Conservation (phyloP, 306 rosid genomes). For the Sesbania bispinosa region DNA sequence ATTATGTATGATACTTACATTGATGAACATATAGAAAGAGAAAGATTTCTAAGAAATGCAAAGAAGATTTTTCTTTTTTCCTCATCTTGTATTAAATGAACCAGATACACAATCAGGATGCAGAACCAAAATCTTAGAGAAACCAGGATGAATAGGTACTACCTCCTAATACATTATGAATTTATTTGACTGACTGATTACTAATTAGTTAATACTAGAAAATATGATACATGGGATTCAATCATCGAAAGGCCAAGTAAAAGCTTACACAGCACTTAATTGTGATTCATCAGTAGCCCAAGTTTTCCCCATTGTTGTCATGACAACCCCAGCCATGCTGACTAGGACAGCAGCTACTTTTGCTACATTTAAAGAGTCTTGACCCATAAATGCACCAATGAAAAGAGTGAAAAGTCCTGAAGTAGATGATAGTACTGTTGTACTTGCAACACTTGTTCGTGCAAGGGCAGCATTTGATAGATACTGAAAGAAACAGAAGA, state of each 20-base stretch:
- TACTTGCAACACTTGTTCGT: conserved; percentile 95
- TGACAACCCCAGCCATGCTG: conserved; percentile 92
- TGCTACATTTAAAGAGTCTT: conserved; percentile 76
- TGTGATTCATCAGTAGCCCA: conserved; percentile 87
- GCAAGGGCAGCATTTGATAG: conserved; percentile 99
- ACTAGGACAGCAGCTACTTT: conserved; percentile 90
- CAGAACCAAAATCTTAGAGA: background rate
- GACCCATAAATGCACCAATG: conserved; percentile 77
- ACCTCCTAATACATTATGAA: background rate
- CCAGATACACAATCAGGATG: background rate
- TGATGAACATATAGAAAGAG: background rate
- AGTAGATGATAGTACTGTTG: conserved; percentile 94
- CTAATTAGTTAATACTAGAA: background rate
- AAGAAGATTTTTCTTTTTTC: background rate
- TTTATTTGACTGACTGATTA: background rate
- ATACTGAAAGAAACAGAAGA: conserved; percentile 56
- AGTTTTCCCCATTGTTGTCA: conserved; percentile 95
- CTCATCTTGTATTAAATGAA: background rate
- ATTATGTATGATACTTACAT: background rate
- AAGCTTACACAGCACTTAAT: conserved; percentile 52
- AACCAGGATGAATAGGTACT: background rate
- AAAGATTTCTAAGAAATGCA: too few relatives aligned
- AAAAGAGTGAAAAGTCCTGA: conserved; percentile 98
- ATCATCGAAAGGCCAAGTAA: conserved; percentile 17
- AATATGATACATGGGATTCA: background rate